Conservation (phyloP, 305 asterid genomes). For the Rubia tinctorum region DNA sequence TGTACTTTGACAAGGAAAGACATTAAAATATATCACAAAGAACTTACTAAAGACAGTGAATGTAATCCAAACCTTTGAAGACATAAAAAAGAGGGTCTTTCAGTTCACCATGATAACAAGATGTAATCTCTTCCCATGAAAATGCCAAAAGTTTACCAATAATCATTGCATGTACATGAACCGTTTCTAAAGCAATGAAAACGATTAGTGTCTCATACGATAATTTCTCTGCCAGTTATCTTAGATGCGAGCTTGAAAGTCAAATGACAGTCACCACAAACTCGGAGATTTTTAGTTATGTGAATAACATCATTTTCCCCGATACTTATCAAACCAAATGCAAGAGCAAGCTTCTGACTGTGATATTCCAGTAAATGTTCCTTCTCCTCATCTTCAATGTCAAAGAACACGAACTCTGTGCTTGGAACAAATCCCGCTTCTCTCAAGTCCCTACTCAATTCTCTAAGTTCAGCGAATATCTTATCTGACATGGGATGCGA, state of each 20-base stretch:
- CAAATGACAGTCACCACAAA: conserved; percentile 69
- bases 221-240: conserved; percentile 43
- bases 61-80: background rate
- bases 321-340: conserved; percentile 49
- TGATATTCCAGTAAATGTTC: conserved; percentile 55
- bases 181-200: conserved; percentile 59
- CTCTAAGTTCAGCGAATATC: conserved; percentile 49
- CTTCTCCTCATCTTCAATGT: conserved; percentile 76
- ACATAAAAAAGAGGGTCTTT: background rate
- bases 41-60: background rate
- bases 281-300: conserved; percentile 54
- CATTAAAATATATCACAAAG: background rate
- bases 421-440: conserved; percentile 50
- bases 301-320: conserved; percentile 33
- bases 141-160: conserved; percentile 35
- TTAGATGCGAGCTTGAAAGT: conserved; percentile 48
- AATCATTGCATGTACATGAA: conserved; percentile 60
- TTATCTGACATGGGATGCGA: conserved; percentile 51
- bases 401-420: conserved; percentile 60
- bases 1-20: background rate
- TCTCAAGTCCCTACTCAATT: conserved; percentile 42
- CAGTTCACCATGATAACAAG: background rate
- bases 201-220: conserved; percentile 52
- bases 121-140: background rate
- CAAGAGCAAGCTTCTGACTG: conserved; percentile 68